Percentiles rank a stretch among this genome's conserved stretches.
These are phyloP conservation scores for Globisporangium okanoganense DNA, from an alignment of 352 stramenopile genomes.

Conservation along the genomic window DNA sequence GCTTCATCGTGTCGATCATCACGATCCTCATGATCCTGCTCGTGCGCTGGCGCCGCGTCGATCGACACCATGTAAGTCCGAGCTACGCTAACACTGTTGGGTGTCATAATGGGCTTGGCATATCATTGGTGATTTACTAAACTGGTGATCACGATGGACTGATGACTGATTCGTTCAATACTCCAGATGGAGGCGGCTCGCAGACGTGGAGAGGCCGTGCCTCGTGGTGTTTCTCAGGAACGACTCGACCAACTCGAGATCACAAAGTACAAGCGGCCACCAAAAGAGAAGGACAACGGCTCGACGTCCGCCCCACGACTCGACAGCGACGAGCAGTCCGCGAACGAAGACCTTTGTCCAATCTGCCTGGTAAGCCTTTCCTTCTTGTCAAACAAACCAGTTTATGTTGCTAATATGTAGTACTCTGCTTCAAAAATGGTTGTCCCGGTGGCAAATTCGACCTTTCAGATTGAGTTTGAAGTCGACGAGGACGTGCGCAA, in stretches of 20 bases:
- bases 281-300: neutral
- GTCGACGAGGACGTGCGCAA: conserved; percentile 72
- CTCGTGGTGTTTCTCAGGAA: conserved; percentile 57
- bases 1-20: conserved; percentile 63
- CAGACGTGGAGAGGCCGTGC: conserved; percentile 29
- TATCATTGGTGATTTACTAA: too few species aligned
- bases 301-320: neutral
- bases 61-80: conserved; percentile 47
- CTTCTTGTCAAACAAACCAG: neutral
- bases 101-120: too few species aligned
- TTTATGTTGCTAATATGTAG: neutral
- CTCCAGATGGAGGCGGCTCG: conserved; percentile 47
- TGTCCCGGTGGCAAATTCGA: neutral
- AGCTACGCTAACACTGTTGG: too few species aligned
- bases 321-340: conserved; percentile 3
- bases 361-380: conserved; percentile 57
- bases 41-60: conserved; percentile 56
- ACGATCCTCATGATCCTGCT: conserved; percentile 56
- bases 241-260: conserved; percentile 57
- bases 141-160: too few species aligned
- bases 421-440: neutral
- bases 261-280: conserved; percentile 51
- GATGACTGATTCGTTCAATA: neutral
- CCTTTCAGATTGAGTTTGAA: conserved; percentile 64
- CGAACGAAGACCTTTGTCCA: conserved; percentile 61